phyloP scores from a whole-genome alignment of 2,329 filamentous ascomycete genomes.

The Colletotrichum karsti region DNA sequence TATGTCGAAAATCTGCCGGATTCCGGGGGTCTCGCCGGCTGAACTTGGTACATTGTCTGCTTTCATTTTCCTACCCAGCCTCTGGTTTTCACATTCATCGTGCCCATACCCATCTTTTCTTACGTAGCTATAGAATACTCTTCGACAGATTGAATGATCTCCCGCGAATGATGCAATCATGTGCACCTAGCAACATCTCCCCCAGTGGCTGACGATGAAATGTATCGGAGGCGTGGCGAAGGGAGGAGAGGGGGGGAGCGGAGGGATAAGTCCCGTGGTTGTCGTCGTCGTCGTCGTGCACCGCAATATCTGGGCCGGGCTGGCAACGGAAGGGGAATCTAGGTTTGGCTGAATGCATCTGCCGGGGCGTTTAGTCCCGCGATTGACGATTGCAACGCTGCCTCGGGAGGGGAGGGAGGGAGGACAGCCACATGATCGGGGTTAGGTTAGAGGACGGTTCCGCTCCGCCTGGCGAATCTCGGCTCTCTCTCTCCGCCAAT shows the following conservation, averaged over 20 bases:
- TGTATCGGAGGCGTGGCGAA: not conserved
- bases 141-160: not conserved
- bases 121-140: no score
- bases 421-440: no score
- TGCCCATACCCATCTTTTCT: no score
- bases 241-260: not conserved
- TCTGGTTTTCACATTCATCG: not conserved
- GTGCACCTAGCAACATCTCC: not conserved
- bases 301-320: not conserved
- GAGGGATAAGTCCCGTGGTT: conserved; percentile 6
- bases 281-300: not conserved
- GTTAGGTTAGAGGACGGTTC: no score
- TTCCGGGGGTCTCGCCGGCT: no score
- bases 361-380: conserved; percentile 1
- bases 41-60: not conserved
- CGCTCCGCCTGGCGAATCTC: no score
- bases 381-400: conserved; percentile 22
- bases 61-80: not conserved
- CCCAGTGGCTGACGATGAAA: not conserved
- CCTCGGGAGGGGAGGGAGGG: no score
- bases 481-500: no score
- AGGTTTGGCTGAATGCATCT: conserved; percentile 8
- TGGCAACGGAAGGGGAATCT: not conserved
- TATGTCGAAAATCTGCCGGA: not conserved
- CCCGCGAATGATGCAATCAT: not conserved